Evolutionary conservation across 805 yeast genomes (phyloP).

Genomic region (Metschnikowia vanudenii): DNA sequence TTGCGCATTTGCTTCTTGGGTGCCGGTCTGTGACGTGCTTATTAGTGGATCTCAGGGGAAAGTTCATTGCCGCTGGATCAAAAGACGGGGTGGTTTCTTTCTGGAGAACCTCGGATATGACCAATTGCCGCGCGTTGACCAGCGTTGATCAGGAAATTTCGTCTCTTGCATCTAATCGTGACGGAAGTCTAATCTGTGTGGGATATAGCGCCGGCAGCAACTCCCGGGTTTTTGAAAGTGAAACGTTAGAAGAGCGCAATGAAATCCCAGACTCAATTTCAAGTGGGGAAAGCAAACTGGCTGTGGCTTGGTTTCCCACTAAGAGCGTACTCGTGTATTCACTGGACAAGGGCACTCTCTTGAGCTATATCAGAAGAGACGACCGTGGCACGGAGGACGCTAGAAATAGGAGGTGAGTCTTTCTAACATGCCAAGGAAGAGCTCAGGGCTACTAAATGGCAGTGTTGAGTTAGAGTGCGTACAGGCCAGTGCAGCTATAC

Average conservation of each 20-base stretch:
- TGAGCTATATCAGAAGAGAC: conserved; percentile 17
- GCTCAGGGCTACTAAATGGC: too few species aligned
- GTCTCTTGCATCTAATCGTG: conserved; percentile 40
- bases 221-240: conserved; percentile 39
- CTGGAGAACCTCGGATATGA: conserved; percentile 46
- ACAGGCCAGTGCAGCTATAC: too few species aligned
- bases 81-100: conserved; percentile 55
- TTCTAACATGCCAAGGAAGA: too few species aligned
- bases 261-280: conserved; percentile 21
- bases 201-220: conserved; percentile 44
- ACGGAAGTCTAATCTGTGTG: conserved; percentile 46
- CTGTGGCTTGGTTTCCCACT: conserved; percentile 36
- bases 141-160: conserved; percentile 44
- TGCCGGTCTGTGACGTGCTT: conserved; percentile 53
- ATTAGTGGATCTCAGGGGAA: conserved; percentile 52
- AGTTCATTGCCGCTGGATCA: conserved; percentile 51
- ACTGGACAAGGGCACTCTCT: conserved; percentile 30
- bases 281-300: conserved; percentile 1
- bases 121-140: conserved; percentile 35
- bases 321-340: conserved; percentile 31
- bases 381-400: neutral
- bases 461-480: too few species aligned
- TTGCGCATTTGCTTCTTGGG: conserved; percentile 26
- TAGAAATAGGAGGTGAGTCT: neutral
- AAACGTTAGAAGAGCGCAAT: conserved; percentile 27